Evolutionary conservation across 2,329 filamentous ascomycete species (phyloP), one percentile per base, ranked within the genome.

Genomic region (Fusarium dimerum): DNA sequence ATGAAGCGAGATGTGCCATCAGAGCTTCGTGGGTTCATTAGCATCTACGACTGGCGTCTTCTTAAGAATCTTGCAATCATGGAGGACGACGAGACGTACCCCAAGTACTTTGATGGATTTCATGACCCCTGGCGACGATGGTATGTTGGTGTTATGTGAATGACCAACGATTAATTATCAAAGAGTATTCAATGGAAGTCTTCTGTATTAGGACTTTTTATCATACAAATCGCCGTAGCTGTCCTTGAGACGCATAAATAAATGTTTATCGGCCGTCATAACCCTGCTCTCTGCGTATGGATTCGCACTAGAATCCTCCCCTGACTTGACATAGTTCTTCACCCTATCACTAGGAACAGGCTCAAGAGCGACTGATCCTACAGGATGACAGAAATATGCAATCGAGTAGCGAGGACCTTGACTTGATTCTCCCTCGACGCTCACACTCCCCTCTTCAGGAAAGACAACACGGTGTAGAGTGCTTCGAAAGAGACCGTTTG

Each of bases 391-490:
- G 71, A 89, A 89, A 70, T 82, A 88, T 7, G 81, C 86, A 57
- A 89, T 85, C 10, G 82, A 85, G 64, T 88, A 88, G 44, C 86
- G 73, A 54, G 82, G 76, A 26, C 78, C 79, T 1, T 66, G 62
- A 32, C 73, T 78, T 5, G 70, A 73, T 67, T 82, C 81, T n/a
- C 76, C 78, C 2, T 68, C 55, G 2, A 74, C 66, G 9, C 30
- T 51, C 13, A 44, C 50, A 6, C 52, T 52, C 13, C 57, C 64
- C 7, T 57, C 63, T 0, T 60, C 52, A 0, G 78, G 73, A 59
- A 96, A 94, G 0, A 93, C 85, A 30, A 97, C 94, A 11, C 93
- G 79, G 68, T 97, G 94, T 6, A 97, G 84, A 1, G 93, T 97
- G 62, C 87, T 92, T 63, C 91, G 88, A 57, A 97, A 79, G 43